phyloP scores from a whole-genome alignment of 495 filamentous ascomycete species.

The Sporormia fimetaria region DNA sequence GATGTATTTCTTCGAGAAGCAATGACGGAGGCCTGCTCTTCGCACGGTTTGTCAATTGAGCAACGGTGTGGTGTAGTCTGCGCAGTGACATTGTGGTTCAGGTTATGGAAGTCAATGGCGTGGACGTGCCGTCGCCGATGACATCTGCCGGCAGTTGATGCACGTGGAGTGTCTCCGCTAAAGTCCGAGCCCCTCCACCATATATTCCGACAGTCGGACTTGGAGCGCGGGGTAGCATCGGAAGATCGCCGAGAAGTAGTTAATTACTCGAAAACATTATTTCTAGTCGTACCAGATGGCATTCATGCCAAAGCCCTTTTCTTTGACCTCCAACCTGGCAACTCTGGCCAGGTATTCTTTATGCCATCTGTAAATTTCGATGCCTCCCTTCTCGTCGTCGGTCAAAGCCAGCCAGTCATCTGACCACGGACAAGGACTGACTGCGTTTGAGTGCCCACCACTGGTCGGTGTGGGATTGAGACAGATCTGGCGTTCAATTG shows the following conservation, averaged over 20 bases:
- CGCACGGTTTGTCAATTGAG: no score
- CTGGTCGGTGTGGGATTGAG: conserved; percentile 75
- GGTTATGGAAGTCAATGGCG: not conserved
- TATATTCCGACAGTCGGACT: no score
- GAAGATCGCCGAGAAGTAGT: no score
- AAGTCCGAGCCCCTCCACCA: conserved; percentile 1
- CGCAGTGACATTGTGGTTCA: no score
- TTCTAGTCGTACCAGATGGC: conserved; percentile 75
- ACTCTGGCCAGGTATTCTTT: conserved; percentile 68
- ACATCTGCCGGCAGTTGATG: conserved; percentile 17
- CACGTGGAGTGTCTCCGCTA: not conserved
- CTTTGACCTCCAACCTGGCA: conserved; percentile 59
- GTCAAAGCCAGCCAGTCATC: conserved; percentile 79
- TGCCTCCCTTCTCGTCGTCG: conserved; percentile 70
- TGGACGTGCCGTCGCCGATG: conserved; percentile 4
- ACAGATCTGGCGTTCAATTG: conserved; percentile 63
- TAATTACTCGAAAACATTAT: not conserved
- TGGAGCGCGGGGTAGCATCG: no score
- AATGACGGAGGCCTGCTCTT: no score
- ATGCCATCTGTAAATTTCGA: conserved; percentile 77
- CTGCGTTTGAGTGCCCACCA: conserved; percentile 75
- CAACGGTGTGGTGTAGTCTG: no score
- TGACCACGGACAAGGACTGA: conserved; percentile 65
- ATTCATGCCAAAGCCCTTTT: conserved; percentile 82
- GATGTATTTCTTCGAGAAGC: not conserved